Percentiles rank a stretch among this genome's conserved stretches.
phyloP scores from a whole-genome alignment of 1,139 yeast species.

The Hanseniaspora gamundiae region DNA sequence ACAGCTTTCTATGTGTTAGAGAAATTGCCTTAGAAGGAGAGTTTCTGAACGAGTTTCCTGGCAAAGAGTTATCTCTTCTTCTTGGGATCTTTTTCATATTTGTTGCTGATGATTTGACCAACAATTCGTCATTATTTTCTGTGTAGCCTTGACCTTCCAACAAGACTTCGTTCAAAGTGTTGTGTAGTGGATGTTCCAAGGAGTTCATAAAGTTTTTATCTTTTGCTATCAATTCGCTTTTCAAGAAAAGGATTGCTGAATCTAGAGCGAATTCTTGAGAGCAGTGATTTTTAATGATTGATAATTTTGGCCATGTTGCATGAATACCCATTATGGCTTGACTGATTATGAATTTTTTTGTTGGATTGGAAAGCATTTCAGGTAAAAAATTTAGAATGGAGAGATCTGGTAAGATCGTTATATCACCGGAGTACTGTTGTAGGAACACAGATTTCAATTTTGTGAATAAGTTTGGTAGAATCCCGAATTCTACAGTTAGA shows the following conservation, averaged over 20 bases:
- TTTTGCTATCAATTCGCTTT: conserved; percentile 49
- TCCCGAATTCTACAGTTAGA: conserved; percentile 60
- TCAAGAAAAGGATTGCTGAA: conserved; percentile 52
- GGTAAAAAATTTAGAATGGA: conserved; percentile 42
- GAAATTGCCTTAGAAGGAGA: background rate
- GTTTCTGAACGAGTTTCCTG: background rate
- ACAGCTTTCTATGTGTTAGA: background rate
- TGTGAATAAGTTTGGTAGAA: conserved; percentile 59
- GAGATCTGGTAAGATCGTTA: conserved; percentile 77
- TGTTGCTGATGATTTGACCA: background rate
- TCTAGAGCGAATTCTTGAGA: conserved; percentile 82
- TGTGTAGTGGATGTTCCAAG: conserved; percentile 1
- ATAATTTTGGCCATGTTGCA: conserved; percentile 87
- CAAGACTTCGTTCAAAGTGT: conserved; percentile 2
- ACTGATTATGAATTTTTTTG: conserved; percentile 57
- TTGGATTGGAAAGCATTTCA: conserved; percentile 66
- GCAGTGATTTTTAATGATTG: conserved; percentile 78
- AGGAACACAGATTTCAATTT: conserved; percentile 64
- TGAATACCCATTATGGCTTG: conserved; percentile 74
- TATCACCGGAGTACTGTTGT: conserved; percentile 87
- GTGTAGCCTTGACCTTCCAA: background rate
- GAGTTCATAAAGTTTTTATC: background rate
- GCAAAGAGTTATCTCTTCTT: conserved; percentile 1
- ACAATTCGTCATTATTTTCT: background rate
- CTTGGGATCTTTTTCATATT: background rate